Percentiles rank a stretch among this genome's conserved stretches.
Evolutionary conservation across 2,329 filamentous ascomycete genomes (phyloP).

Genomic region (Pestalotiopsis sp.): DNA sequence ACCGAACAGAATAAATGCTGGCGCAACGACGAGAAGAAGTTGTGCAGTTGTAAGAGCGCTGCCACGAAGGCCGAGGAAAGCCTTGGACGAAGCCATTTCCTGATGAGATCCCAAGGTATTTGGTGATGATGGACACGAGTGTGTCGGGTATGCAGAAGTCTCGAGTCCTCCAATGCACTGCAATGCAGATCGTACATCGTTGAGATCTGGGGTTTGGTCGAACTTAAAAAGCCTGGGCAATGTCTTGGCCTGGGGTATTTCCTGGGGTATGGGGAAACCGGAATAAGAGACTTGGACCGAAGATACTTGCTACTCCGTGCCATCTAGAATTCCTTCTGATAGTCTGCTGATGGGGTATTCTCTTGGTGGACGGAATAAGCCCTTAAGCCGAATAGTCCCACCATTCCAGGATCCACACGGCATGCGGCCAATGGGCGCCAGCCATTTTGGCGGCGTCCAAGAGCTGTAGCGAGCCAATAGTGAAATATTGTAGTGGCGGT

Average conservation of each 20-base stretch:
- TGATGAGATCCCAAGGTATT: not conserved
- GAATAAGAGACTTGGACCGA: not conserved
- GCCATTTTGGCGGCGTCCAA: not conserved
- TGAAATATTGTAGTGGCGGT: no score
- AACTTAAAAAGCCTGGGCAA: not conserved
- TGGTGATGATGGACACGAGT: not conserved
- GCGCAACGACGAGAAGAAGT: conserved; percentile 44
- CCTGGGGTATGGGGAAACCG: not conserved
- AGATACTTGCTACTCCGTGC: not conserved
- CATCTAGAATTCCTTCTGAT: not conserved
- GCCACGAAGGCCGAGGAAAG: conserved; percentile 37
- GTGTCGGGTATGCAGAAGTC: not conserved
- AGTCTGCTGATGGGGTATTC: not conserved
- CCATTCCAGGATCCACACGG: not conserved
- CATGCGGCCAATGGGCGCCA: not conserved
- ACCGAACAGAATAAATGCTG: conserved; percentile 44
- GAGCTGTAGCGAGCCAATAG: not conserved
- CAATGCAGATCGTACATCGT: not conserved
- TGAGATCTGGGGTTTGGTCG: not conserved
- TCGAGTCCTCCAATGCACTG: not conserved
- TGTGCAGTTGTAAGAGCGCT: conserved; percentile 37
- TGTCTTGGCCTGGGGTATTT: not conserved
- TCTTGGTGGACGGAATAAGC: not conserved
- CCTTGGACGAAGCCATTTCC: not conserved
- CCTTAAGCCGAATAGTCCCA: not conserved